Conservation (phyloP, 768 basidiomycete genomes). For the Lentinula boryana region DNA sequence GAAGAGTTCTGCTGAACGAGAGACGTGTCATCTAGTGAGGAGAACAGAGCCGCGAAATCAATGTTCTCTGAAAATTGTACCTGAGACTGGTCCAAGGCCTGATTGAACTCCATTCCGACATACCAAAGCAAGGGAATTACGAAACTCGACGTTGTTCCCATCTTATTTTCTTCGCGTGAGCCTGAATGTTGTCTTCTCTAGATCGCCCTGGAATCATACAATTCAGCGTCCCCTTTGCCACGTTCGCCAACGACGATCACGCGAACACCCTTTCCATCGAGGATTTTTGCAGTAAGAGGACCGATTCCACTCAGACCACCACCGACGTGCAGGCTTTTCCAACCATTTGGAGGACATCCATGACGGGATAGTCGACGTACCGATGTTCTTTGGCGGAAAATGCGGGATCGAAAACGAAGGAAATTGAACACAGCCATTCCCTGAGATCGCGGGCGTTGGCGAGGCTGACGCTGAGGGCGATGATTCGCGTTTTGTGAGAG, state of each 20-base stretch:
- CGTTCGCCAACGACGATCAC: slow-evolving; percentile 89
- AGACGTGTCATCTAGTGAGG: not conserved
- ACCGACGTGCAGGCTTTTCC: slow-evolving; percentile 90
- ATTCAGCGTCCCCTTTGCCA: slow-evolving; percentile 81
- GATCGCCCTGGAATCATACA: slow-evolving; percentile 62
- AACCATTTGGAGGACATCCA: slow-evolving; percentile 99
- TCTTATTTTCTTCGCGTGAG: too few relatives aligned
- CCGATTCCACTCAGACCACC: slow-evolving; percentile 94
- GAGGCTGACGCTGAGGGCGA: slow-evolving; percentile 91
- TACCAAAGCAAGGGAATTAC: not conserved
- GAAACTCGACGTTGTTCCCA: too few relatives aligned
- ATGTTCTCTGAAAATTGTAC: not conserved
- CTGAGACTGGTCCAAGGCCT: not conserved
- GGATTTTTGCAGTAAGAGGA: slow-evolving; percentile 80
- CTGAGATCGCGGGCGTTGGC: slow-evolving; percentile 95
- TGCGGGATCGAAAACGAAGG: not conserved
- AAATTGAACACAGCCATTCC: slow-evolving; percentile 99
- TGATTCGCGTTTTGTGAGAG: slow-evolving; percentile 86
- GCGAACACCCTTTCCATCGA: slow-evolving; percentile 91
- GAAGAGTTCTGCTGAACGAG: not conserved
- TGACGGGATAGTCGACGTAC: slow-evolving; percentile 96
- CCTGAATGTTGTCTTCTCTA: slow-evolving; percentile 62
- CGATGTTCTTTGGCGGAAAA: slow-evolving; percentile 84
- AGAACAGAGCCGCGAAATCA: not conserved
- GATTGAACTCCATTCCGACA: slow-evolving; percentile 3